These are phyloP conservation scores for Trichoderma gracile DNA, from an alignment of 2,329 filamentous ascomycete genomes.

Conservation along the genomic window DNA sequence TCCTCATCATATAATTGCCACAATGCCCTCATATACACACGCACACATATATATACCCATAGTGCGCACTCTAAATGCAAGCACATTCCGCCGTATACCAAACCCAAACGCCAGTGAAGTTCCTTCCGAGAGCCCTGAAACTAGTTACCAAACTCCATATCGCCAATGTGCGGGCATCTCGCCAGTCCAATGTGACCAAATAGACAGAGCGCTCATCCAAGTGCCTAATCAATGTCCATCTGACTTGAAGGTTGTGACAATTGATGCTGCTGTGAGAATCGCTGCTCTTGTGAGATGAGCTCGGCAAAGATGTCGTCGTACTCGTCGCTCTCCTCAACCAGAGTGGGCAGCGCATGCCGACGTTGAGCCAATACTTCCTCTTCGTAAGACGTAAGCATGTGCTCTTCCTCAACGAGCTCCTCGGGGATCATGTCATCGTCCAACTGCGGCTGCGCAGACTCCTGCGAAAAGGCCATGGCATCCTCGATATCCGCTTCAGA, in stretches of 20 bases:
- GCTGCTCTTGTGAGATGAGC: conserved; percentile 38
- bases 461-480: conserved; percentile 42
- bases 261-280: conserved; percentile 25
- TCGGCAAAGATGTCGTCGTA: conserved; percentile 62
- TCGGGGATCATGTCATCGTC: conserved; percentile 57
- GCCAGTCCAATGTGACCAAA: conserved; percentile 4
- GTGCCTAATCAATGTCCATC: conserved; percentile 53
- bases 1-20: conserved; percentile 33
- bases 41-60: conserved; percentile 34
- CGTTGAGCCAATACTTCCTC: conserved; percentile 30
- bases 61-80: conserved; percentile 19
- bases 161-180: background rate
- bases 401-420: conserved; percentile 53
- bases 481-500: conserved; percentile 56
- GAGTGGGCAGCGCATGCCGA: conserved; percentile 39
- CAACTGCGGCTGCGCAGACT: conserved; percentile 32
- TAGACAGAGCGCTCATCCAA: conserved; percentile 29
- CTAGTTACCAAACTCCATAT: background rate
- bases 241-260: conserved; percentile 38
- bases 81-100: conserved; percentile 27
- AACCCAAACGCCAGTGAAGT: conserved; percentile 29
- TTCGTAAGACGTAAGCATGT: conserved; percentile 53
- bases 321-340: conserved; percentile 53
- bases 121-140: conserved; percentile 28
- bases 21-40: conserved; percentile 26